phyloP scores from a whole-genome alignment of 768 basidiomycete species.

The Mycena vitilis region DNA sequence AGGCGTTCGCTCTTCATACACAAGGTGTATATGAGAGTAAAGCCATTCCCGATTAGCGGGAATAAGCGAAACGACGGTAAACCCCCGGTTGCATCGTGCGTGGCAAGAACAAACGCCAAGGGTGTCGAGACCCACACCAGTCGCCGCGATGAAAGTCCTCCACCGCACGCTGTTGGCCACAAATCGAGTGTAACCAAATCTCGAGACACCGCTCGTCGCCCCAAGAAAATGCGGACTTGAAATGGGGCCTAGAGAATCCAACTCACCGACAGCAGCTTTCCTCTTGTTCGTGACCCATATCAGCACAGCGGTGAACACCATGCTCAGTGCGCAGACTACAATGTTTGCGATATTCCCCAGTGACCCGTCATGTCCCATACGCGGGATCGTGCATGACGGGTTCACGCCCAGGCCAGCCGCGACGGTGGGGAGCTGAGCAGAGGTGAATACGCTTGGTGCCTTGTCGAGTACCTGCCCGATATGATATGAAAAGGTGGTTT shows the following conservation, averaged over 20 bases:
- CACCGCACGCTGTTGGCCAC: too few relatives aligned
- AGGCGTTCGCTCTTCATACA: too few relatives aligned
- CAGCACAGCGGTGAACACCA: conserved; percentile 69
- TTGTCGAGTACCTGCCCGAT: conserved; percentile 53
- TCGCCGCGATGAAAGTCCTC: too few relatives aligned
- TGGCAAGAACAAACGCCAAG: too few relatives aligned
- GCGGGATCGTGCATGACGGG: conserved; percentile 81
- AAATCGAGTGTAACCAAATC: too few relatives aligned
- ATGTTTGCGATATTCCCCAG: conserved; percentile 91
- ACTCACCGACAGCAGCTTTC: conserved; percentile 89
- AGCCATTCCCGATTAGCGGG: too few relatives aligned
- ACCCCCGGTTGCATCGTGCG: too few relatives aligned
- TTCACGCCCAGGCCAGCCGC: conserved; percentile 87
- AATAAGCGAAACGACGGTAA: too few relatives aligned
- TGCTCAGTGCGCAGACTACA: conserved; percentile 79
- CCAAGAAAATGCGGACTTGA: not conserved
- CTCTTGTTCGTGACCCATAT: conserved; percentile 69
- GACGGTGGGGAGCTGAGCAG: conserved; percentile 54
- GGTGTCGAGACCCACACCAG: too few relatives aligned
- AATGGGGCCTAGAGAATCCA: not conserved
- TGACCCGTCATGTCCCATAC: conserved; percentile 65
- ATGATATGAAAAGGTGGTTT: conserved; percentile 38
- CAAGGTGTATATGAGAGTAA: too few relatives aligned
- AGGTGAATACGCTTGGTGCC: conserved; percentile 45
- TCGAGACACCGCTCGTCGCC: too few relatives aligned